phyloP scores from a whole-genome alignment of 108 stramenopile genomes.

The Skeletonema tropicum region DNA sequence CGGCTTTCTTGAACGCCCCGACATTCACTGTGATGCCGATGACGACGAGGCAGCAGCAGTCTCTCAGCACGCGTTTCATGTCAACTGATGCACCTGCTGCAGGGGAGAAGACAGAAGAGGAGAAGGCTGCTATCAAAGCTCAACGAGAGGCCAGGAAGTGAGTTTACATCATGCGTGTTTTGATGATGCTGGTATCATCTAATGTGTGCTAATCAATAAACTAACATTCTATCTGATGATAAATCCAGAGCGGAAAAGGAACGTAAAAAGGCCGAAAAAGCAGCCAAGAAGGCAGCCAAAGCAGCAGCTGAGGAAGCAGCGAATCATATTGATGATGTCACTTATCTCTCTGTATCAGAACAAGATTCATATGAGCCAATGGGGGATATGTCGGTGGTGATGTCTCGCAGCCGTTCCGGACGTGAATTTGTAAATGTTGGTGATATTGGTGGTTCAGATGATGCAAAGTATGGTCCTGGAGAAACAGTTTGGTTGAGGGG shows the following conservation, averaged over 20 bases:
- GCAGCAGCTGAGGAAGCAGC: slow-evolving; percentile 65
- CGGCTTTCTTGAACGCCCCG: slow-evolving; percentile 15
- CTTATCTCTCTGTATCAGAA: slow-evolving; percentile 65
- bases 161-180: slow-evolving; percentile 24
- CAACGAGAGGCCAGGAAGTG: slow-evolving; percentile 79
- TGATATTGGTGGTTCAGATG: slow-evolving; percentile 54
- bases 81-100: slow-evolving; percentile 27
- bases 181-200: too few species aligned
- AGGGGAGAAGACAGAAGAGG: slow-evolving; percentile 82
- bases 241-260: slow-evolving; percentile 80
- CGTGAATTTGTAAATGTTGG: slow-evolving; percentile 62
- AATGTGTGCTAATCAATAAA: neutral
- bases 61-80: slow-evolving; percentile 32
- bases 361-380: slow-evolving; percentile 71
- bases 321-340: slow-evolving; percentile 73
- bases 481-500: slow-evolving; percentile 91
- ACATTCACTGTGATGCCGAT: neutral
- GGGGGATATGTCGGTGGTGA: slow-evolving; percentile 74
- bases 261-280: slow-evolving; percentile 81
- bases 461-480: slow-evolving; percentile 55
- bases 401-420: slow-evolving; percentile 81
- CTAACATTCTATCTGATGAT: slow-evolving; percentile 1
- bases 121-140: slow-evolving; percentile 75
- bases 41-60: neutral
- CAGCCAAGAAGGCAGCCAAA: slow-evolving; percentile 76